Evolutionary conservation across 352 stramenopile genomes (phyloP), one percentile per base, ranked within the genome.

Genomic region (Phytophthora megakarya): DNA sequence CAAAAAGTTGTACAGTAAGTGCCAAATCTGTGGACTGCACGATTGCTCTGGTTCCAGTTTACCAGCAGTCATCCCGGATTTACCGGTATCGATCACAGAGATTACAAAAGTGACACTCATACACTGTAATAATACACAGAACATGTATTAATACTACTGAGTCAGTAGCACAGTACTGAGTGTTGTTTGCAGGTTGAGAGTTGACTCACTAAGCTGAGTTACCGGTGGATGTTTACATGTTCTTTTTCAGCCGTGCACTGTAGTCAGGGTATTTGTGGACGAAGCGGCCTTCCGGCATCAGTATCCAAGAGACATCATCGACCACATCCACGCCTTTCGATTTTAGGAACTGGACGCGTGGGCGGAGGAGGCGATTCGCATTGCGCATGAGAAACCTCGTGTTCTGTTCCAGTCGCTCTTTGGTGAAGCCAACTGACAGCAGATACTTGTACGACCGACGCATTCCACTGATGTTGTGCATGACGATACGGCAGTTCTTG

Each of bases 341-440:
- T n/a, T 38, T 40, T 6, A 89, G 47, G 13, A 76, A 89, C 52
- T 86, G 43, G 26, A 65, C 78, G n/a, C 81, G 78, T 6, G 81
- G 79, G 3, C 65, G 69, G 7, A 83, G 46, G 39, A 88, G 56
- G 50, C 70, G 56, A 44, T 70, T 72, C 10, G 74, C 50, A 40
- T 33, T 84, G 35, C 81, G 79, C 65, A 74, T 86, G 25, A 87
- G 51, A 37, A 84, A 45, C 10, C 25, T 46, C 12, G 70, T 49
- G 21, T 77, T 73, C 30, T 57, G 51, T 12, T 48, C 25, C 25
- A 90, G 18, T 5, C 67, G 61, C 16, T 83, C 69, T 32, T 47
- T 58, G 0, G 70, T 25, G 21, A 81, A 67, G 8, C 77, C 77
- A 9, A 82, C 40, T 2, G 67, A 70, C 7, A 59, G 57, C 5